phyloP scores from a whole-genome alignment of 139 green algal genomes.

The Chlamydomonas urium region DNA sequence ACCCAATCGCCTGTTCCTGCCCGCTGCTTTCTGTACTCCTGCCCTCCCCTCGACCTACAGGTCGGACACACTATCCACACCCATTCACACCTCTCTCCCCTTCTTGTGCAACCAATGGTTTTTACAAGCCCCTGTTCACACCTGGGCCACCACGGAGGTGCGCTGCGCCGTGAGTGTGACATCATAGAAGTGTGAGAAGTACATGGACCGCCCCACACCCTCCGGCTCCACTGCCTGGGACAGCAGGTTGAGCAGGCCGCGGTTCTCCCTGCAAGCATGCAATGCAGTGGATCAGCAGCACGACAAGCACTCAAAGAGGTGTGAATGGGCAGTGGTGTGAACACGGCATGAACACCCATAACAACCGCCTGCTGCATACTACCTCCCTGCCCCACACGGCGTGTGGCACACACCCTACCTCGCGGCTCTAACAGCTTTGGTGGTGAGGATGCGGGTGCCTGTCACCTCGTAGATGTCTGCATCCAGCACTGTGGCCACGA shows the following conservation, averaged over 20 bases:
- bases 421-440: neutral
- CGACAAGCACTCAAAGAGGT: too few relatives aligned
- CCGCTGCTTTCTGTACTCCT: neutral
- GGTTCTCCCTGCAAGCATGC: conserved; percentile 29
- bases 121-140: neutral
- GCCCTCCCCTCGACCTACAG: too few relatives aligned
- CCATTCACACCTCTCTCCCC: too few relatives aligned
- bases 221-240: conserved; percentile 54
- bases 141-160: conserved; percentile 2
- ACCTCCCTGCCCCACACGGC: too few relatives aligned
- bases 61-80: too few relatives aligned
- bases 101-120: neutral
- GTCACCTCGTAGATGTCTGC: conserved; percentile 57
- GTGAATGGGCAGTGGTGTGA: too few relatives aligned
- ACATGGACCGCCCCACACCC: conserved; percentile 58
- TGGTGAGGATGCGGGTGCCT: conserved; percentile 42
- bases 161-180: conserved; percentile 69
- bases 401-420: too few relatives aligned
- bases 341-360: too few relatives aligned
- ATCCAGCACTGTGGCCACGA: conserved; percentile 25
- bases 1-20: neutral
- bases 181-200: conserved; percentile 69
- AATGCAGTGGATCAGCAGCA: too few relatives aligned
- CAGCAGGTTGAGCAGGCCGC: conserved; percentile 28
- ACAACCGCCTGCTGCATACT: too few relatives aligned